Conservation (phyloP, 1,284 basidiomycete species). For the Golubevia sp. region DNA sequence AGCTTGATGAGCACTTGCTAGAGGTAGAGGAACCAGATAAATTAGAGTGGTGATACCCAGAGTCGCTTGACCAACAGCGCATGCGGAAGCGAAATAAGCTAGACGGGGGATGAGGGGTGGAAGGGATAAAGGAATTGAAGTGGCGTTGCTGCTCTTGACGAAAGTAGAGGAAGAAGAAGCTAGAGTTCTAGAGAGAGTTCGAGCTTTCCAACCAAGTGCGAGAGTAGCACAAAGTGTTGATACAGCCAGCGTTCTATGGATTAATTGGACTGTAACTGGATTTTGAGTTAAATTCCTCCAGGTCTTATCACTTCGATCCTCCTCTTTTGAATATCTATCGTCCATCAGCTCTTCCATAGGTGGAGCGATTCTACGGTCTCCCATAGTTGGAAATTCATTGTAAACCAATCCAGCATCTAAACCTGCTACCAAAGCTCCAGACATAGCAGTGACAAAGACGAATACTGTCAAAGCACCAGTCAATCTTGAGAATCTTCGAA, state of each 20-base stretch:
- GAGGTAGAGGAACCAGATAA: slow-evolving; percentile 57
- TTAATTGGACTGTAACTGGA: slow-evolving; percentile 55
- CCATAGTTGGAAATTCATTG: slow-evolving; percentile 60
- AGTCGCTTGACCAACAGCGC: slow-evolving; percentile 37
- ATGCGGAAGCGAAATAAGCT: slow-evolving; percentile 17
- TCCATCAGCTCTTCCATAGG: slow-evolving; percentile 51
- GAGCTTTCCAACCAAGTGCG: slow-evolving; percentile 23
- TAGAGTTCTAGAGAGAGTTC: slow-evolving; percentile 12
- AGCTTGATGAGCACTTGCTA: slow-evolving; percentile 53
- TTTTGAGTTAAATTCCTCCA: slow-evolving; percentile 47
- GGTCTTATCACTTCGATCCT: slow-evolving; percentile 11
- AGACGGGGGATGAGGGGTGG: slow-evolving; percentile 30
- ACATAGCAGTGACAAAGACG: slow-evolving; percentile 54
- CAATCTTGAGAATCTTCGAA: slow-evolving; percentile 29
- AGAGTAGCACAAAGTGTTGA: slow-evolving; percentile 35
- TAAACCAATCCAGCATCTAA: slow-evolving; percentile 58
- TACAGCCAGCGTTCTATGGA: slow-evolving; percentile 49
- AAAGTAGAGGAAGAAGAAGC: slow-evolving; percentile 2
- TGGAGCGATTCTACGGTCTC: slow-evolving; percentile 43
- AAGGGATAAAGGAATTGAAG: slow-evolving; percentile 7
- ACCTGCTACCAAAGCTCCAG: slow-evolving; percentile 55
- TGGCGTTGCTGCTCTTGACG: not conserved
- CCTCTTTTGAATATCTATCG: slow-evolving; percentile 25
- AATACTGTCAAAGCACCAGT: slow-evolving; percentile 26
- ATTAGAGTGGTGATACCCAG: slow-evolving; percentile 55